Base-by-base conservation (phyloP, 2,329 filamentous ascomycete genomes). In the Nothomitra cinnamomea region DNA sequence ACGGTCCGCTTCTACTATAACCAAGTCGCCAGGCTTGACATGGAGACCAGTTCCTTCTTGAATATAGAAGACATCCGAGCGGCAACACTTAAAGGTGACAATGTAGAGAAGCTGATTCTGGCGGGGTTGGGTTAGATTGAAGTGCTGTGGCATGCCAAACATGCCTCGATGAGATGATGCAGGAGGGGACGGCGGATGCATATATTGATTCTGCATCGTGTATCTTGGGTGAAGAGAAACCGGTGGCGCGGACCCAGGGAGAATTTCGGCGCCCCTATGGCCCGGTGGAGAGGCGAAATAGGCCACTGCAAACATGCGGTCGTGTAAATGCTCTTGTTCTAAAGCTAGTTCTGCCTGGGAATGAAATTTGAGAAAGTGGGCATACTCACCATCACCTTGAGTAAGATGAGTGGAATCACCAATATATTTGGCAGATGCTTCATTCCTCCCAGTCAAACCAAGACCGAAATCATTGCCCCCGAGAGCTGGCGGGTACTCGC, bases 1-100 rank as follows among this genome's bases (percentile, higher is more conserved):
- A 58, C 92, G 87, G 66, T 98, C 94, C 22, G 92, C 92, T 69
- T 98, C 92, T 17, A 95, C 89, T 60, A 98, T 96, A 57, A 98
- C 94, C 52, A 96, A 74, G 64, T 98, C 92, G 32, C 92, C 92
- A 17, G 83, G 82, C 61, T 89, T 92, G 53, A 96, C 85, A 19
- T 85, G 85, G 32, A 98, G 75, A 2, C 92, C 92, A 4, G 89
- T 96, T 56, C 90, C 89, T 65, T 95, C 89, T 66, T 95, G 89
- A 35, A 95, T 87, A 67, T 95, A 96, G 66, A 95, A 98, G 8
- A 96, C 87, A 63, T 96, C 92, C 38, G 90, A 89, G 57, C 92
- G 79, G 36, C 87, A 87, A 65, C 89, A 95, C 68, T 98, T 98
- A 78, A 98, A 98, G 5, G 90, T 80, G 15, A 98, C 90, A 53